Evolutionary conservation across 169 alveolate genomes (phyloP), one percentile per base, ranked within the genome.

Genomic region (Theileria equi): DNA sequence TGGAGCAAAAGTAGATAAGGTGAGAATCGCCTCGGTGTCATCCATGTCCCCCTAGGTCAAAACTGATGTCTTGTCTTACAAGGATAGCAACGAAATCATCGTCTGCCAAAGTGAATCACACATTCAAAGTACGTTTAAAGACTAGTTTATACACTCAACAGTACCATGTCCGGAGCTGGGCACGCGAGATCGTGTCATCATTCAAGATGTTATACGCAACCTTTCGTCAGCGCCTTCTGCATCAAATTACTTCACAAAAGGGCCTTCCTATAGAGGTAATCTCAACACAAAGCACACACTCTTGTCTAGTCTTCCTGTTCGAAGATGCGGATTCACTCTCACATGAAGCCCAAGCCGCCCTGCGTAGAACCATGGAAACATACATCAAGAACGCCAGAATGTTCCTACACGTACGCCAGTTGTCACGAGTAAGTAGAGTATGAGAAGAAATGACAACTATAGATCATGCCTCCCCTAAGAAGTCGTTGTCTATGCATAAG

Each of bases 361-460:
- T 96, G 25, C 93, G 98, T 79, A 82, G 98, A 58, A 94, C 97
- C 10, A 89, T 95, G 96, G 98, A 94, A 62, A 94, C 95, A 43
- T 93, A 94, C 64, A 87, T 94, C 83, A 81, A 84, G 41, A 90
- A 87, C 55, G 91, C 92, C 21, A 89, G 98, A 76, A 82, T 95
- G 45, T 92, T 96, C 55, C 86, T 95, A 72, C 90, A 89, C 67
- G 91, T 94, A 41, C 94, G 94, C 19, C 92, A 88, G 49, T 74
- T 86, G 40, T 89, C 93, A 11, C 61, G 88, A 52, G 78, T 41
- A n/a, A 8, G 81, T 69, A 25, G n/a, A 40, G 23, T 29, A 21
- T 17, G 7, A 3, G 36, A 19, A 26, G 19, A 13, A 21, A 5
- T 26, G 7, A 26, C 3, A 28, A 1, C 6, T 48, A 26, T 58